Evolutionary conservation across 148 eudicot genomes (phyloP), one percentile per base, ranked within the genome.

Genomic region (Agrostemma githago): DNA sequence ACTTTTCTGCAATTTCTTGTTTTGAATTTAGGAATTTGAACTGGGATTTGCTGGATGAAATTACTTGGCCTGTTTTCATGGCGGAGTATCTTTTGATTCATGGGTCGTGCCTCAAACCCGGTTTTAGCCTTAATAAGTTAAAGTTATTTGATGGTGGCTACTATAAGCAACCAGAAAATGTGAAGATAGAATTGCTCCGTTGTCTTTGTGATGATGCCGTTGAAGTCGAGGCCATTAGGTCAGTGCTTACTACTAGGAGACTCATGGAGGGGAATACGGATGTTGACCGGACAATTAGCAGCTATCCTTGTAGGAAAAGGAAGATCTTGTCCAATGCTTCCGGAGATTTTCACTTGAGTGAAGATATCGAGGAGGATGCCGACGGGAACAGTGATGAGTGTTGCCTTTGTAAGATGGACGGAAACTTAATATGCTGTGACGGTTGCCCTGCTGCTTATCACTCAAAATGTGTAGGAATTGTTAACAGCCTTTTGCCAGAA

Each of bases 401-500:
- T 72, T 88, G 90, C 76, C 96, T 95, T 19, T 95, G 98, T 77
- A 92, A 86, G 80, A 95, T 92, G 97, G 98, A 92, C 77, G 98
- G 98, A 66, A 88, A 75, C 80, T 89, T 95, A 73, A 90, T 95
- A 82, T 95, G 98, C 71, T 95, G 98, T 80, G 98, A 95, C 80
- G 96, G 98, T 71, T 95, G 98, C 76, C 99, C 99, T 71, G 92
- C 96, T 56, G 97, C 99, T 68, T 96, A 82, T 79, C 99, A 96
- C 84, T 77, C 96, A 48, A 85, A 83, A 79, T 96, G 99, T 70
- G 96, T 90, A 3, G 98, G 97, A 46, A 90, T 95, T 83, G 83
- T 85, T 69, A 83, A 81, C 69, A 84, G 73, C 86, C 84, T 79
- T 77, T 81, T 95, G 88, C 98, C 98, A 17, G 96, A 92, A 72